These are phyloP conservation scores for Pythium sukuiense DNA, from an alignment of 352 stramenopile genomes.

Conservation along the genomic window DNA sequence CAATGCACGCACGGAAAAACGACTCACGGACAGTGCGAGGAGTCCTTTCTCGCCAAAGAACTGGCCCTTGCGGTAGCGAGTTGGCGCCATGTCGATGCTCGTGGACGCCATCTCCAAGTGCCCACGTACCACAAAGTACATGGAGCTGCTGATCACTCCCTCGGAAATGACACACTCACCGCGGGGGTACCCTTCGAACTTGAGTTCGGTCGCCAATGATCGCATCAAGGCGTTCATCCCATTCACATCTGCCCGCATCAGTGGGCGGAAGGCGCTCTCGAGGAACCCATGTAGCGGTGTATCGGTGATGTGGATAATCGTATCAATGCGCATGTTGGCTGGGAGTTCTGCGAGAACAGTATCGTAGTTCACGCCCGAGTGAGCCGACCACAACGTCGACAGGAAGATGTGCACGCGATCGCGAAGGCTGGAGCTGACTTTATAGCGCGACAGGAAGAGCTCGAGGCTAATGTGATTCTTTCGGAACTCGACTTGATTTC, in stretches of 20 bases:
- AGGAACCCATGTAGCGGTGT: constrained; percentile 38
- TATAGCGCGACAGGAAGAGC: constrained; percentile 49
- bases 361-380: constrained; percentile 54
- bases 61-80: constrained; percentile 35
- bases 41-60: constrained; percentile 56
- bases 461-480: constrained; percentile 64
- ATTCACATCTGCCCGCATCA: constrained; percentile 26
- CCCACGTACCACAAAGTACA: constrained; percentile 66
- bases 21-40: constrained; percentile 42
- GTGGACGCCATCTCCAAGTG: constrained; percentile 30
- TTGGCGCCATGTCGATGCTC: not conserved
- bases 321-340: constrained; percentile 41
- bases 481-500: constrained; percentile 62
- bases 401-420: constrained; percentile 53
- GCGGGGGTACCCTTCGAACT: constrained; percentile 52
- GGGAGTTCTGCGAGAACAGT: constrained; percentile 49
- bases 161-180: constrained; percentile 49
- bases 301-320: constrained; percentile 48
- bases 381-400: constrained; percentile 55
- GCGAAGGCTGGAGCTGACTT: constrained; percentile 39
- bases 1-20: constrained; percentile 42
- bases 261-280: constrained; percentile 30
- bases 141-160: constrained; percentile 38
- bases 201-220: constrained; percentile 32
- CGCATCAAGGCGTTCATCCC: constrained; percentile 10